A percentile compares a stretch with the other conserved stretches of the same genome.
Conservation (phyloP, 495 filamentous ascomycete species). For the Tuber melanosporum region DNA sequence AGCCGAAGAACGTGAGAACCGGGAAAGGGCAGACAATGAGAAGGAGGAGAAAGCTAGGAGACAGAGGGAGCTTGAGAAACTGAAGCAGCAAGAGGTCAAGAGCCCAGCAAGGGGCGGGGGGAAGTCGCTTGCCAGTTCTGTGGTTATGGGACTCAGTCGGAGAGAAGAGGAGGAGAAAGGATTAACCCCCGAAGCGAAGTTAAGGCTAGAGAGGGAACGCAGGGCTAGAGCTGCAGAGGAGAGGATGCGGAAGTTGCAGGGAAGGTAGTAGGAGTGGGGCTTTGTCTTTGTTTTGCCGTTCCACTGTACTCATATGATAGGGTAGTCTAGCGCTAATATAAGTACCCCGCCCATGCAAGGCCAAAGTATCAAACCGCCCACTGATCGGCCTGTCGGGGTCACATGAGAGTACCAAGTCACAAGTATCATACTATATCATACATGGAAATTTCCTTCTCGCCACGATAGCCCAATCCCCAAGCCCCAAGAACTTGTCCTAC, state of each 20-base stretch:
- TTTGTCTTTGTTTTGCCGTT: background rate
- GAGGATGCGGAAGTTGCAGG: constrained; percentile 62
- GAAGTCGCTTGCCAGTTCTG: constrained; percentile 33
- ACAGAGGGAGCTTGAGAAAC: constrained; percentile 55
- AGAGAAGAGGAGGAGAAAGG: constrained; percentile 42
- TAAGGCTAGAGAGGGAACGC: constrained; percentile 29
- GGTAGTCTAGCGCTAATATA: background rate
- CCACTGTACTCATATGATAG: background rate
- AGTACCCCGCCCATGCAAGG: background rate
- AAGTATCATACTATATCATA: background rate
- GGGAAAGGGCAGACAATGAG: constrained; percentile 55
- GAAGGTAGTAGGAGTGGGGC: constrained; percentile 20
- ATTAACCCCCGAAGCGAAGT: constrained; percentile 37
- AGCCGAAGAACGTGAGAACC: constrained; percentile 56
- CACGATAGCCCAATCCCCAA: background rate
- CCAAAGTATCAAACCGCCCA: background rate
- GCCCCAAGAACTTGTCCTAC: background rate
- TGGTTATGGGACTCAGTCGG: constrained; percentile 36
- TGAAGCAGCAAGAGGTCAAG: constrained; percentile 58
- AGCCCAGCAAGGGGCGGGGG: constrained; percentile 56
- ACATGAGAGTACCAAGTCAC: background rate
- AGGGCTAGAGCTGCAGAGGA: constrained; percentile 47
- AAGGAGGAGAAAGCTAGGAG: constrained; percentile 51
- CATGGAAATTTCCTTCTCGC: background rate
- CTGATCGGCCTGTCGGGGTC: background rate